Evolutionary conservation across 2,329 filamentous ascomycete genomes (phyloP), one percentile per base, ranked within the genome.

Genomic region (Fusarium decemcellulare): DNA sequence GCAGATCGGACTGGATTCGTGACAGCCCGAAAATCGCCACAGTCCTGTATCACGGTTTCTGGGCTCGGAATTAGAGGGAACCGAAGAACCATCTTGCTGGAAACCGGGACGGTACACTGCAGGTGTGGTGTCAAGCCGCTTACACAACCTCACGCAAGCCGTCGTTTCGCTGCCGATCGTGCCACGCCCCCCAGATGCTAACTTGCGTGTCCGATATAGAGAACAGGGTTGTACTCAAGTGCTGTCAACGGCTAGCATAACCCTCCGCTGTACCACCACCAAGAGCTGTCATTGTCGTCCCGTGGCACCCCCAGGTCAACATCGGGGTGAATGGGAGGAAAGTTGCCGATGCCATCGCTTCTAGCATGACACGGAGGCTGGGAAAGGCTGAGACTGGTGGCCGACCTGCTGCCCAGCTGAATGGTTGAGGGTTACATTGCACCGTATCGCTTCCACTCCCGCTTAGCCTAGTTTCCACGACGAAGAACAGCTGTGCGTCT

Each of bases 101-200:
- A 61, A 72, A 58, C 50, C 56, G 32, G 57, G 61, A 56, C 54
- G 50, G 40, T 47, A 48, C 61, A 68, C 58, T 57, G 57, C 55
- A 65, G 43, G 53, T 56, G 53, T 57, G 57, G 51, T 59, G 54
- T 51, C 59, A 71, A 74, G 71, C 68, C 68, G 60, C 65, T 70
- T 72, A 72, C 71, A 73, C 62, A 70, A 65, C 67, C 56, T 68
- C 65, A 57, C 55, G 57, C 63, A 73, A 60, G 47, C 37, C 61
- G 52, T 68, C 53, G 55, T 66, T 65, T 66, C 47, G 52, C 55
- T 59, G 59, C 51, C 55, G 65, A 74, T 74, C 55, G 61, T 70
- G 61, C 61, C 65, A 67, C 70, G 55, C 65, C 59, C 56, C 56
- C 51, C 59, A 48, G 44, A 52, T 52, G 62, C 59, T 32, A 71